Evolutionary conservation across 495 filamentous ascomycete species (phyloP).

Genomic region (Clavariopsis aquatica): DNA sequence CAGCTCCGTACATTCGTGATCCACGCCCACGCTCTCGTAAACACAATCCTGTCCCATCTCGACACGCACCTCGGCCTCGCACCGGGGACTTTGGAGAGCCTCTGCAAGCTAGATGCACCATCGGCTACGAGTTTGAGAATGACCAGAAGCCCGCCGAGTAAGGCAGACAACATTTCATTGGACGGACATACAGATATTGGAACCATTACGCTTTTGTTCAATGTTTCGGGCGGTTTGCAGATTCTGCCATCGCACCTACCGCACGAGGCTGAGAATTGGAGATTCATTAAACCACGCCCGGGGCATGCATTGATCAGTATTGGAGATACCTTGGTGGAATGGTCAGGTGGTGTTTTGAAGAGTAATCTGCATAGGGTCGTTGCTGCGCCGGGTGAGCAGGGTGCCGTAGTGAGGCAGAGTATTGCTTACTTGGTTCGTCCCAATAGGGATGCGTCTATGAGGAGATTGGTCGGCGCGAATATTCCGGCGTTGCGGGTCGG

Average conservation of each 20-base stretch:
- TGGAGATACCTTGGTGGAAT: slow-evolving; percentile 18
- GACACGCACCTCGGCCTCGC: slow-evolving; percentile 9
- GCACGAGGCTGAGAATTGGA: slow-evolving; percentile 11
- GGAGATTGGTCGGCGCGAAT: slow-evolving; percentile 13
- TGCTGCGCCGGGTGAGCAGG: slow-evolving; percentile 7
- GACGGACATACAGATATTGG: slow-evolving; percentile 22
- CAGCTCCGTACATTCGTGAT: not conserved
- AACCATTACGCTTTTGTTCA: slow-evolving; percentile 4
- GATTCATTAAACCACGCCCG: slow-evolving; percentile 6
- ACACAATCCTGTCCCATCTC: not conserved
- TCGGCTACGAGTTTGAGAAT: slow-evolving; percentile 11
- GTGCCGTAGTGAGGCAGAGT: slow-evolving; percentile 4
- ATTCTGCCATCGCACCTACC: slow-evolving; percentile 7
- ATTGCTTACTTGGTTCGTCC: slow-evolving; percentile 17
- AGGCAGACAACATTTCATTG: not conserved
- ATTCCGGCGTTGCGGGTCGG: slow-evolving; percentile 13
- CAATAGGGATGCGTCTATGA: slow-evolving; percentile 4
- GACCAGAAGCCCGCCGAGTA: not conserved
- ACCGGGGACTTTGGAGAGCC: slow-evolving; percentile 15
- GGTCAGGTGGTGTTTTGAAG: slow-evolving; percentile 15
- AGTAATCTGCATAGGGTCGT: slow-evolving; percentile 19
- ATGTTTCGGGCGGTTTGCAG: slow-evolving; percentile 16
- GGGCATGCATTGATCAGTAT: slow-evolving; percentile 15
- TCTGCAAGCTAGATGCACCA: slow-evolving; percentile 6
- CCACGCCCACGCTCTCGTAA: slow-evolving; percentile 2